Evolutionary conservation across 163 green algal genomes (phyloP).

Genomic region (Scenedesmus sp.): DNA sequence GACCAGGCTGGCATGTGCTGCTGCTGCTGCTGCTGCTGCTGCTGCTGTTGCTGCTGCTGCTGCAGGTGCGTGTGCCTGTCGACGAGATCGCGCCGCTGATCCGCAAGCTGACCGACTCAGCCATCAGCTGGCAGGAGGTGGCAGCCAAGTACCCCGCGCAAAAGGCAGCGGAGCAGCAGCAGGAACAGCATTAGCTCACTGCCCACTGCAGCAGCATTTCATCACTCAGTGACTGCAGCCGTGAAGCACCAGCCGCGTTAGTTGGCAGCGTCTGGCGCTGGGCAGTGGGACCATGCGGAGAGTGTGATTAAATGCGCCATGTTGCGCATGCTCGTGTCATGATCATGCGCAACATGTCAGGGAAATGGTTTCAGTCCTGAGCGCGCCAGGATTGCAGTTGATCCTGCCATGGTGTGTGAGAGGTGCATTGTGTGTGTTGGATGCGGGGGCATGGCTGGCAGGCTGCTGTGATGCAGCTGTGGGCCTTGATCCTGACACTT

Average conservation of each 20-base stretch:
- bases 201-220: background rate
- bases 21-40: no score
- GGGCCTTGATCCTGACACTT: no score
- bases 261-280: background rate
- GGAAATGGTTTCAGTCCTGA: no score
- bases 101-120: slow-evolving; percentile 62
- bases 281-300: background rate
- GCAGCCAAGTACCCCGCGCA: slow-evolving; percentile 89
- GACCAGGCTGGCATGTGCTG: no score
- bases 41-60: background rate
- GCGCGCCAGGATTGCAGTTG: no score
- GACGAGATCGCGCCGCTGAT: slow-evolving; percentile 76
- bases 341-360: no score
- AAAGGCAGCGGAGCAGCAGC: slow-evolving; percentile 46
- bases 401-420: no score
- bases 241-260: background rate
- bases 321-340: no score
- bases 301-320: no score
- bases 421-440: no score
- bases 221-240: background rate
- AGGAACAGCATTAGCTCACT: slow-evolving; percentile 30
- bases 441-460: no score
- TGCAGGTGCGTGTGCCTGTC: slow-evolving; percentile 90
- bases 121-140: slow-evolving; percentile 81
- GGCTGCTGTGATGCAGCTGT: no score